Conservation (phyloP, 2,329 filamentous ascomycete species). For the Berkeleyomyces basicola region DNA sequence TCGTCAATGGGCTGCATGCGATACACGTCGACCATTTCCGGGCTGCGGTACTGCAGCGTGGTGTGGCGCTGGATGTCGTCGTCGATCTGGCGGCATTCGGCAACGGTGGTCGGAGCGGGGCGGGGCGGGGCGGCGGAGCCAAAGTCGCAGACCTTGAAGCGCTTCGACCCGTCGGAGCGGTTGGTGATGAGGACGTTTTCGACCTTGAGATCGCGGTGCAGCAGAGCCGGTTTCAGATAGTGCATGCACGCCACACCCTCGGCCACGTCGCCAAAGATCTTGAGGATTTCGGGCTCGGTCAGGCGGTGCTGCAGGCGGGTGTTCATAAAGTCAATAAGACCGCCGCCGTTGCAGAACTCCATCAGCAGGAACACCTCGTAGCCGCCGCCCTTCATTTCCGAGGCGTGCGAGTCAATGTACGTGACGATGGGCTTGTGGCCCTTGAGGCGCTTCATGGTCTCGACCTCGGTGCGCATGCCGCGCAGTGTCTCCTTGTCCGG, state of each 20-base stretch:
- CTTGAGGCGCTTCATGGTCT: constrained; percentile 99
- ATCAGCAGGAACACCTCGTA: constrained; percentile 98
- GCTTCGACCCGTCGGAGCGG: constrained; percentile 42
- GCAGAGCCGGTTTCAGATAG: constrained; percentile 81
- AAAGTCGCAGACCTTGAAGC: constrained; percentile 97
- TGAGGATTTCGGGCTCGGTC: constrained; percentile 91
- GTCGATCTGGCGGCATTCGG: constrained; percentile 82
- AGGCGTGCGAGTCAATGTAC: constrained; percentile 96
- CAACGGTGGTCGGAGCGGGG: constrained; percentile 68
- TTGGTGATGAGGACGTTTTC: constrained; percentile 84
- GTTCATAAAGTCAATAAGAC: constrained; percentile 99
- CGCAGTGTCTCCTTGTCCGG: constrained; percentile 88
- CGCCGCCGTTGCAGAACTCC: constrained; percentile 91
- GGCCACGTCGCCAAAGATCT: constrained; percentile 90
- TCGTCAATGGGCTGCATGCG: constrained; percentile 92
- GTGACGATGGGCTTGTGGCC: constrained; percentile 92
- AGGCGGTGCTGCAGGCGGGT: constrained; percentile 88
- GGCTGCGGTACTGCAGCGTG: constrained; percentile 90
- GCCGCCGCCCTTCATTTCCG: constrained; percentile 76
- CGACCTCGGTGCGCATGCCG: constrained; percentile 95
- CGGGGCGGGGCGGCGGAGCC: constrained; percentile 75
- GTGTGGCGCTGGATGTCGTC: constrained; percentile 96
- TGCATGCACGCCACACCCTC: constrained; percentile 98
- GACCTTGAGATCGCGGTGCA: constrained; percentile 92
- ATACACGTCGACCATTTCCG: constrained; percentile 98